These are phyloP conservation scores for Barnettozyma californica DNA, from an alignment of 805 yeast genomes.

Conservation along the genomic window DNA sequence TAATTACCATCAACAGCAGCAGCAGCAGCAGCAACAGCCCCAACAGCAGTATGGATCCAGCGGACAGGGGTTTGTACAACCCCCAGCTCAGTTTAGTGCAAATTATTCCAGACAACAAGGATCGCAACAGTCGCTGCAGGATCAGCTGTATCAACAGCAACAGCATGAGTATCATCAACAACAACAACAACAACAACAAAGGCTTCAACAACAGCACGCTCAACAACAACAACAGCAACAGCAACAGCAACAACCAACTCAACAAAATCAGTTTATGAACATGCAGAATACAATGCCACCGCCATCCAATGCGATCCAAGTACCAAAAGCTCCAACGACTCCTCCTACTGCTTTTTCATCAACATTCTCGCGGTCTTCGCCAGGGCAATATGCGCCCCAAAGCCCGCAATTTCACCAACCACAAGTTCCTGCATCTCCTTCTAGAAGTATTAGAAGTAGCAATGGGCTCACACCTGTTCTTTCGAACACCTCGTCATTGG, in stretches of 20 bases:
- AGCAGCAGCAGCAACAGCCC: slow-evolving; percentile 10
- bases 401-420: slow-evolving; percentile 25
- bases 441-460: slow-evolving; percentile 27
- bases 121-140: slow-evolving; percentile 35
- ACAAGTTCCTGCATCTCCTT: slow-evolving; percentile 30
- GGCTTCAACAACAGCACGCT: slow-evolving; percentile 15
- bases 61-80: slow-evolving; percentile 28
- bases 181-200: slow-evolving; percentile 16
- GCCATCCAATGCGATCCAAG: slow-evolving; percentile 20
- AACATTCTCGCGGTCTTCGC: slow-evolving; percentile 18
- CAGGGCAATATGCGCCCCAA: slow-evolving; percentile 24
- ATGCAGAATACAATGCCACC: slow-evolving; percentile 28
- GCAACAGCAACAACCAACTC: slow-evolving; percentile 22
- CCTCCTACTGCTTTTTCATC: slow-evolving; percentile 17
- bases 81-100: slow-evolving; percentile 30
- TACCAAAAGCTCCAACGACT: slow-evolving; percentile 19
- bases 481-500: slow-evolving; percentile 22
- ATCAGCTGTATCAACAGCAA: slow-evolving; percentile 30
- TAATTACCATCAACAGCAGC: slow-evolving; percentile 14
- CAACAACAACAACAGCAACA: slow-evolving; percentile 15
- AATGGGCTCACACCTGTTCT: slow-evolving; percentile 19
- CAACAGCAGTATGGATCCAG: slow-evolving; percentile 11
- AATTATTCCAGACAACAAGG: slow-evolving; percentile 34
- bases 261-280: slow-evolving; percentile 19
- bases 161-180: slow-evolving; percentile 30